Conservation (phyloP, 1,284 basidiomycete genomes). For the Moniliella sp. region DNA sequence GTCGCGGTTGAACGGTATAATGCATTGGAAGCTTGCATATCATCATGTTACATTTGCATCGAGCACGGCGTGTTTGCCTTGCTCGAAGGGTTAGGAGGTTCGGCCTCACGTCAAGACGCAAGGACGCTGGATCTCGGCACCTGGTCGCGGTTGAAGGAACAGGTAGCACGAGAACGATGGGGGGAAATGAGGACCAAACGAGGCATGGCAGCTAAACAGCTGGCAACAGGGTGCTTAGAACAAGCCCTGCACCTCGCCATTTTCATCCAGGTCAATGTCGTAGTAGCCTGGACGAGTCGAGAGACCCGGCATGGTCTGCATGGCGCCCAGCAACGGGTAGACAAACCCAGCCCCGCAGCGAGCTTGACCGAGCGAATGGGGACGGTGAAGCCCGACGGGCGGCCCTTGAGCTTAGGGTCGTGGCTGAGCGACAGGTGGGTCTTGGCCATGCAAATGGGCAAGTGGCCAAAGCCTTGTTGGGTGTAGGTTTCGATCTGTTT, state of each 20-base stretch:
- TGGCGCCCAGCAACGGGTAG: constrained; percentile 49
- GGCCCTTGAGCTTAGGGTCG: constrained; percentile 23
- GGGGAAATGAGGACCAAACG: no score
- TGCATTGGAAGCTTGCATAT: no score
- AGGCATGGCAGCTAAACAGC: no score
- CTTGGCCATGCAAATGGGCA: constrained; percentile 84
- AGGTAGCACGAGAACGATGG: no score
- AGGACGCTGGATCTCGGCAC: no score
- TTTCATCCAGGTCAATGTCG: constrained; percentile 9
- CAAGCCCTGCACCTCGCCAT: constrained; percentile 1
- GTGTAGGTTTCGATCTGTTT: constrained; percentile 79
- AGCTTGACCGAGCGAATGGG: constrained; percentile 73
- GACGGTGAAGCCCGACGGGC: constrained; percentile 48
- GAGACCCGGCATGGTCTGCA: constrained; percentile 88
- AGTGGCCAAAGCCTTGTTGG: constrained; percentile 56
- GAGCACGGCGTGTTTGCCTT: no score
- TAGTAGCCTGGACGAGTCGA: constrained; percentile 60
- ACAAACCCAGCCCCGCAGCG: constrained; percentile 80
- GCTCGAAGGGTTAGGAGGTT: no score
- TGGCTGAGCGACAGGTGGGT: constrained; percentile 47
- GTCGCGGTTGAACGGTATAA: no score
- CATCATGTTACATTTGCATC: no score
- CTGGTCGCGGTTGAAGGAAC: no score
- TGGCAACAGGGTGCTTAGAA: no score
- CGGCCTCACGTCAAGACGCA: no score